Evolutionary conservation across 2,329 filamentous ascomycete species (phyloP), one percentile per base, ranked within the genome.

Genomic region (Ophiostoma himal-ulmi): DNA sequence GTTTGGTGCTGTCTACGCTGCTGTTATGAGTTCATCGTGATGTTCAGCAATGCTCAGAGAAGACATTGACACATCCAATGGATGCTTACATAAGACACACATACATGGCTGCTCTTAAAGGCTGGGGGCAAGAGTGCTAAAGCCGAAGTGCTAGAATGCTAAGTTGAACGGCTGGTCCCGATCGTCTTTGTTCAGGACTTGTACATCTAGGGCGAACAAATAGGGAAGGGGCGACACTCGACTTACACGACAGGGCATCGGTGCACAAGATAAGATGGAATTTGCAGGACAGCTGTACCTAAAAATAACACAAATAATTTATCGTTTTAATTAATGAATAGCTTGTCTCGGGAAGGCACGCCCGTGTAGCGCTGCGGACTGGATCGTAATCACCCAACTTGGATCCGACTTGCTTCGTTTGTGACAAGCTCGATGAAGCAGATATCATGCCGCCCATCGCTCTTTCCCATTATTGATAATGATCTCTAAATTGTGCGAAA

Each of bases 121-220:
- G 62, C 34, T 22, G 20, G 20, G 62, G 6, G 36, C 62, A n/a
- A 48, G n/a, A 17, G 44, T n/a, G 17, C 7, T 20, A 20, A 20
- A 20, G 17, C 17, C 7, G 1, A 48, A 48, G 41, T 39, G 30
- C 6, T 11, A 39, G 10, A 39, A 39, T 39, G 2, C 37, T 10
- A 39, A 39, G 6, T 1, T 39, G 17, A 48, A 48, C 65, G 65
- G 65, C 65, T 67, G 65, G 37, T 30, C 65, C 65, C 65, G 65
- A 22, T 26, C 10, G 37, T 34, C 65, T 48, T 67, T 66, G 64
- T 66, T 17, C 64, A 41, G n/a, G 37, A 66, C 64, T 66, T 66
- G 44, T n/a, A 66, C 65, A 5, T 20, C n/a, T 26, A 20, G 20
- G 62, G 62, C 17, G n/a, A 20, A 26, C 65, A 39, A 30, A 44